Evolutionary conservation across 257 asterid species (phyloP).

Genomic region (Nicotiana sylvestris): DNA sequence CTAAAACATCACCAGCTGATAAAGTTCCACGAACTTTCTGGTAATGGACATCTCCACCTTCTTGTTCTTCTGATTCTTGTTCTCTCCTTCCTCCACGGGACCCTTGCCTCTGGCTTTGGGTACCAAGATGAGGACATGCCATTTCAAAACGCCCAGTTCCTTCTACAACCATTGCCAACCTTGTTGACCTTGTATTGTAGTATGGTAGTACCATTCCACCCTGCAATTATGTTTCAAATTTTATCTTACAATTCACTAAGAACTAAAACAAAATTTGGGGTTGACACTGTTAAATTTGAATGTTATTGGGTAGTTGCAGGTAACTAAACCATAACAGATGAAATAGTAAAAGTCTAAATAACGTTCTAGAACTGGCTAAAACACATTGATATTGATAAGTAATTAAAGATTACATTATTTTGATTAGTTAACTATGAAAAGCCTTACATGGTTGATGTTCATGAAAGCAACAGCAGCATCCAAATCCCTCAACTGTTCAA

Average conservation of each 20-base stretch:
- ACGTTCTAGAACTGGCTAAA: too few relatives aligned
- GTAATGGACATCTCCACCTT: slow-evolving; percentile 14
- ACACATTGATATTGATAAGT: too few relatives aligned
- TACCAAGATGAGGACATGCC: slow-evolving; percentile 43
- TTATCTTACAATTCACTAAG: too few relatives aligned
- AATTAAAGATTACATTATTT: too few relatives aligned
- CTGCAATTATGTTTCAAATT: slow-evolving; percentile 8
- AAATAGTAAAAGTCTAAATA: too few relatives aligned
- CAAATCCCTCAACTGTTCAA: slow-evolving; percentile 28
- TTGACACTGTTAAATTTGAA: too few relatives aligned
- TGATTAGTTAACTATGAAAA: too few relatives aligned
- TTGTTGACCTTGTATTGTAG: slow-evolving; percentile 40
- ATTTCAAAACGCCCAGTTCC: slow-evolving; percentile 42
- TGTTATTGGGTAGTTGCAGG: too few relatives aligned
- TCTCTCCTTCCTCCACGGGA: not conserved
- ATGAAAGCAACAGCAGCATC: slow-evolving; percentile 30
- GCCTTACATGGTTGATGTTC: slow-evolving; percentile 25
- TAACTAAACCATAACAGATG: too few relatives aligned
- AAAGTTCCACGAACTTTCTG: slow-evolving; percentile 22
- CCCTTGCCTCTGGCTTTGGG: slow-evolving; percentile 5
- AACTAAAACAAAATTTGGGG: too few relatives aligned
- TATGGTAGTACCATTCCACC: slow-evolving; percentile 47
- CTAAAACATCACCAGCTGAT: slow-evolving; percentile 32
- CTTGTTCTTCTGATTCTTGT: not conserved
- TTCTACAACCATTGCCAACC: slow-evolving; percentile 22